A percentile compares a stretch with the other conserved stretches of the same genome.
Conservation (phyloP, 257 asterid species). For the Solanum habrochaites region DNA sequence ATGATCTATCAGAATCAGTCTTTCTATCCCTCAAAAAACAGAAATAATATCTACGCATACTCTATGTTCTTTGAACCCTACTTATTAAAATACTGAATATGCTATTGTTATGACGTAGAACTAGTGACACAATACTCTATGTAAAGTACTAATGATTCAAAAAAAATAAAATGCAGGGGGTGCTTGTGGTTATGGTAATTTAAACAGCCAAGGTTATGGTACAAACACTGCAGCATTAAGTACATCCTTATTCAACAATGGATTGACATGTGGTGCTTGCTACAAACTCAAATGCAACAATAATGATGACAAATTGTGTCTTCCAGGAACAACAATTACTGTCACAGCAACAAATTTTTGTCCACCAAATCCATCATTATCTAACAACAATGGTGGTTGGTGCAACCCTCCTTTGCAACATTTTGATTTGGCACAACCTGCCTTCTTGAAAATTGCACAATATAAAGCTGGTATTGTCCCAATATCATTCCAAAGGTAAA, state of each 20-base stretch:
- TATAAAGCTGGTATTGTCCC: slow-evolving; percentile 85
- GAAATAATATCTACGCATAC: no score
- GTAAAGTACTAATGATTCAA: not conserved
- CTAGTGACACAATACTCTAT: not conserved
- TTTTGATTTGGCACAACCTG: slow-evolving; percentile 79
- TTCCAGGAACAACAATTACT: slow-evolving; percentile 40
- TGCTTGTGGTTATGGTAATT: slow-evolving; percentile 89
- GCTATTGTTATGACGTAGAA: not conserved
- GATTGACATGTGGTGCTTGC: slow-evolving; percentile 79
- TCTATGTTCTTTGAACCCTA: not conserved
- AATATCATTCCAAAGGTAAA: slow-evolving; percentile 46
- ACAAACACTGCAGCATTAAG: slow-evolving; percentile 87
- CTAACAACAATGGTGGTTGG: slow-evolving; percentile 85
- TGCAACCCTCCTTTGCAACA: slow-evolving; percentile 91
- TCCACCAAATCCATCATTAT: slow-evolving; percentile 69
- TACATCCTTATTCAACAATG: slow-evolving; percentile 77
- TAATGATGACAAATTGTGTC: slow-evolving; percentile 37
- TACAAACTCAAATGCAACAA: slow-evolving; percentile 46
- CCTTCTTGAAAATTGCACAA: slow-evolving; percentile 66
- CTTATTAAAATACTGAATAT: fast-evolving
- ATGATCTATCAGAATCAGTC: not conserved
- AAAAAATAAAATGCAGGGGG: slow-evolving; percentile 42
- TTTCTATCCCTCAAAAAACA: no score
- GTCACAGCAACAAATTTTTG: slow-evolving; percentile 91
- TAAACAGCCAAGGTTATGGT: slow-evolving; percentile 71